Conservation (phyloP, 192 early-diverging fungal species). For the Podochytrium sp. region DNA sequence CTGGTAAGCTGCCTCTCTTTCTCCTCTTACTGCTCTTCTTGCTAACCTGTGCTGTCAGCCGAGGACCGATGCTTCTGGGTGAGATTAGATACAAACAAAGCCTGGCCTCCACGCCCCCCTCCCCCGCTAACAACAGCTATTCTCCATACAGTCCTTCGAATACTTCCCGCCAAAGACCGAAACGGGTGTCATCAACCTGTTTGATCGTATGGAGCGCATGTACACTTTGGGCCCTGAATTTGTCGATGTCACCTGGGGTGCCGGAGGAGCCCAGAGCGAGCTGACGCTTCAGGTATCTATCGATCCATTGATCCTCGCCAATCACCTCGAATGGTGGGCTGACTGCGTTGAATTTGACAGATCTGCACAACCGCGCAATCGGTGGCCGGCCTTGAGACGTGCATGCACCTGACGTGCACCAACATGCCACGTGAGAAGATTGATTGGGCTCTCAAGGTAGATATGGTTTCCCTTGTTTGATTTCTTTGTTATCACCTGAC, state of each 20-base stretch:
- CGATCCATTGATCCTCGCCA: background rate
- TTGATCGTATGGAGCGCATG: constrained; percentile 98
- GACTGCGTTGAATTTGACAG: constrained; percentile 1
- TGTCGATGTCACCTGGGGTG: constrained; percentile 97
- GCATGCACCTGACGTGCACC: constrained; percentile 98
- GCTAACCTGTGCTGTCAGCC: background rate
- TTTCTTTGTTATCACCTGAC: background rate
- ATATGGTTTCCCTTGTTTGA: background rate
- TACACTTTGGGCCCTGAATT: constrained; percentile 93
- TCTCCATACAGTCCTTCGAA: constrained; percentile 77
- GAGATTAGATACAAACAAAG: too few relatives aligned
- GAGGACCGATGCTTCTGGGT: constrained; percentile 54
- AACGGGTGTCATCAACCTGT: constrained; percentile 91
- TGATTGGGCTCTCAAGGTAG: constrained; percentile 74
- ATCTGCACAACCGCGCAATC: constrained; percentile 79
- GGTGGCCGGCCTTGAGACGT: constrained; percentile 93
- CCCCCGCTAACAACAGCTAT: background rate
- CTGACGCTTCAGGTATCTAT: constrained; percentile 82
- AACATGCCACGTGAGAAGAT: constrained; percentile 93
- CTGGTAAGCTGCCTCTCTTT: constrained; percentile 15
- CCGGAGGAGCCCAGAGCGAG: constrained; percentile 88
- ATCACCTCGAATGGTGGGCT: too few relatives aligned
- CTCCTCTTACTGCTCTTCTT: constrained; percentile 2
- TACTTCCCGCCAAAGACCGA: constrained; percentile 99
- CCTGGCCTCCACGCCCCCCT: background rate